Evolutionary conservation across 345 rosid genomes (phyloP).

Genomic region (Melaleuca quinquenervia): DNA sequence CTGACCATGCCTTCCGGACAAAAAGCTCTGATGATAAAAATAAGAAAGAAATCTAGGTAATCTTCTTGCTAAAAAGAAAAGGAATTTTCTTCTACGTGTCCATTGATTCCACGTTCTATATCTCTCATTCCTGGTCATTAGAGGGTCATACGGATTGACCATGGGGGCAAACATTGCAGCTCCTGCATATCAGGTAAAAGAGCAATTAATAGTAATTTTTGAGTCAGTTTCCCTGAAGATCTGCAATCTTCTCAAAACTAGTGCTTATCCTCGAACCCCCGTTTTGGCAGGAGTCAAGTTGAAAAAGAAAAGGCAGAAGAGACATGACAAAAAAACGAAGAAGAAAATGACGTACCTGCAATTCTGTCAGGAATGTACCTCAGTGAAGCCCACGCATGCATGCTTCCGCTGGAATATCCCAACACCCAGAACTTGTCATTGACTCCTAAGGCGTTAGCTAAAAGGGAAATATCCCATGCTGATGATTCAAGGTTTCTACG

Average conservation of each 20-base stretch:
- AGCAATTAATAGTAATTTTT: neutral
- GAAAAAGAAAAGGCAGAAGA: neutral
- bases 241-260: neutral
- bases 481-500: conserved; percentile 51
- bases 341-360: conserved; percentile 25
- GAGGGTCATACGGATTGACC: conserved; percentile 57
- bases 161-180: conserved; percentile 61
- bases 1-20: conserved; percentile 58
- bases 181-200: conserved; percentile 18
- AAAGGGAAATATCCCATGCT: conserved; percentile 37
- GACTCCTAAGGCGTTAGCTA: conserved; percentile 40
- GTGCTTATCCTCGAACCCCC: neutral
- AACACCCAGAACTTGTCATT: conserved; percentile 56
- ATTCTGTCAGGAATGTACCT: conserved; percentile 50
- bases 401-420: conserved; percentile 54
- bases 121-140: conserved; percentile 46
- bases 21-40: conserved; percentile 37
- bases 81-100: conserved; percentile 43
- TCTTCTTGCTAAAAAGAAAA: conserved; percentile 53
- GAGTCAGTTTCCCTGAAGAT: neutral
- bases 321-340: neutral
- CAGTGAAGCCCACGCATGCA: conserved; percentile 74
- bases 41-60: conserved; percentile 39
- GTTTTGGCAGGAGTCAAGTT: neutral
- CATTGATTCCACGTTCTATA: conserved; percentile 43